Conservation (phyloP, 148 eudicot species). For the Drosera capensis region DNA sequence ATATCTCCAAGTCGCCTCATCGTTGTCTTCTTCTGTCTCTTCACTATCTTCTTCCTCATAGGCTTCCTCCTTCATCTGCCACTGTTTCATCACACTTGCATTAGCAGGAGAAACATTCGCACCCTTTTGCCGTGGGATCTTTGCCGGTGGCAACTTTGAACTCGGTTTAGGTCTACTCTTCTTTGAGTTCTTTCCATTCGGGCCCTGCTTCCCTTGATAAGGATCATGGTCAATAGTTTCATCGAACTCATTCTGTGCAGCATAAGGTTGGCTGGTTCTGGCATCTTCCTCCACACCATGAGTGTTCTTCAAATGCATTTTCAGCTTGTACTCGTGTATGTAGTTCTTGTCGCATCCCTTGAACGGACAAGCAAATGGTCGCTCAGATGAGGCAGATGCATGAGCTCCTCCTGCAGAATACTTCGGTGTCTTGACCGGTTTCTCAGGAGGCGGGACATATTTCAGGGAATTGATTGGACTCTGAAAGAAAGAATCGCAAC, state of each 20-base stretch:
- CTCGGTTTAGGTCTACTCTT: slow-evolving; percentile 58
- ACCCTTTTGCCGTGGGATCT: slow-evolving; percentile 36
- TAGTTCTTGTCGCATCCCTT: slow-evolving; percentile 90
- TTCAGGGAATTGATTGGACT: slow-evolving; percentile 30
- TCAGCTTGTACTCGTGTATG: slow-evolving; percentile 92
- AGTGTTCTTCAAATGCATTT: slow-evolving; percentile 65
- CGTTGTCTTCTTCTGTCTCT: slow-evolving; percentile 79
- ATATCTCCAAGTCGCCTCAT: slow-evolving; percentile 67
- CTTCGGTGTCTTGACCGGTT: slow-evolving; percentile 47
- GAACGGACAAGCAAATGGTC: slow-evolving; percentile 77
- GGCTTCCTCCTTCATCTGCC: slow-evolving; percentile 54
- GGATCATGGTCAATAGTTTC: slow-evolving; percentile 81
- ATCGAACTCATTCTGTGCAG: slow-evolving; percentile 50
- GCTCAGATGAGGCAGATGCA: slow-evolving; percentile 50
- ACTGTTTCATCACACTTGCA: slow-evolving; percentile 30
- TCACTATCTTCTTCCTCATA: slow-evolving; percentile 89
- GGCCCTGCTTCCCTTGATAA: slow-evolving; percentile 41
- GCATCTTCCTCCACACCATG: slow-evolving; percentile 58
- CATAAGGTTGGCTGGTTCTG: slow-evolving; percentile 29
- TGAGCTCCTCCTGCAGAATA: slow-evolving; percentile 26
- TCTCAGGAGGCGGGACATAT: slow-evolving; percentile 53
- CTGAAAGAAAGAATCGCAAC: slow-evolving; percentile 19
- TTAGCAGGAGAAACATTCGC: slow-evolving; percentile 28
- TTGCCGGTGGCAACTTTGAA: slow-evolving; percentile 55
- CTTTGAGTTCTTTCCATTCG: slow-evolving; percentile 35